Evolutionary conservation across 1,284 basidiomycete species (phyloP).

Genomic region (Austroboletus novae-zelandiae): DNA sequence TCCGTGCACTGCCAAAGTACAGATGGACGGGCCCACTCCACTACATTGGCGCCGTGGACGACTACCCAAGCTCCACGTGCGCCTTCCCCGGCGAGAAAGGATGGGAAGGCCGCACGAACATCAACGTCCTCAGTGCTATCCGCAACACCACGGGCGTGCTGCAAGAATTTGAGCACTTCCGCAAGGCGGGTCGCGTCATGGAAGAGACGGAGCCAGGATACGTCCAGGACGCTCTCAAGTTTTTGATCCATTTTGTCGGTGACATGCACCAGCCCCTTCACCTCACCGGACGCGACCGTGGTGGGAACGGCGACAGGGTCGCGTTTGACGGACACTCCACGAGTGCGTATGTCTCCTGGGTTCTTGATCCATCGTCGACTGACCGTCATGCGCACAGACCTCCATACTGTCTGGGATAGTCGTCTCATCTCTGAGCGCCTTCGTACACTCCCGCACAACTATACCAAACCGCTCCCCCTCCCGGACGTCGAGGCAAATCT

Average conservation of each 20-base stretch:
- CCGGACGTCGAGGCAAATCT: slow-evolving; percentile 71
- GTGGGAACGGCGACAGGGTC: slow-evolving; percentile 79
- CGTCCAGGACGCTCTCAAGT: slow-evolving; percentile 64
- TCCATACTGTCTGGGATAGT: slow-evolving; percentile 87
- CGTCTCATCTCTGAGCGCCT: slow-evolving; percentile 81
- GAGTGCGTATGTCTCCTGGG: slow-evolving; percentile 43
- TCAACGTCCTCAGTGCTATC: slow-evolving; percentile 75
- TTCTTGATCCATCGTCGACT: background rate
- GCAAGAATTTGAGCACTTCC: slow-evolving; percentile 40
- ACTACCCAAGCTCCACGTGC: slow-evolving; percentile 76
- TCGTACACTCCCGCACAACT: slow-evolving; percentile 71
- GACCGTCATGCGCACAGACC: slow-evolving; percentile 41
- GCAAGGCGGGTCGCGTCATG: slow-evolving; percentile 12
- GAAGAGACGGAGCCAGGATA: slow-evolving; percentile 21
- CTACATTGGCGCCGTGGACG: slow-evolving; percentile 72
- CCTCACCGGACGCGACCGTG: slow-evolving; percentile 79
- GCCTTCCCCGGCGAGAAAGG: slow-evolving; percentile 75
- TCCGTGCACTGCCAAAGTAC: slow-evolving; percentile 53
- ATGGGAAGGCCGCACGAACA: slow-evolving; percentile 66
- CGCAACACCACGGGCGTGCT: slow-evolving; percentile 69
- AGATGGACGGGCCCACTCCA: slow-evolving; percentile 71
- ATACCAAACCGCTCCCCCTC: slow-evolving; percentile 66
- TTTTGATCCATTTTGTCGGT: slow-evolving; percentile 87
- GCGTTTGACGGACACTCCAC: slow-evolving; percentile 66
- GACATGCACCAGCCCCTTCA: slow-evolving; percentile 93